Conservation (phyloP, 306 rosid genomes). For the Castanea mollissima region DNA sequence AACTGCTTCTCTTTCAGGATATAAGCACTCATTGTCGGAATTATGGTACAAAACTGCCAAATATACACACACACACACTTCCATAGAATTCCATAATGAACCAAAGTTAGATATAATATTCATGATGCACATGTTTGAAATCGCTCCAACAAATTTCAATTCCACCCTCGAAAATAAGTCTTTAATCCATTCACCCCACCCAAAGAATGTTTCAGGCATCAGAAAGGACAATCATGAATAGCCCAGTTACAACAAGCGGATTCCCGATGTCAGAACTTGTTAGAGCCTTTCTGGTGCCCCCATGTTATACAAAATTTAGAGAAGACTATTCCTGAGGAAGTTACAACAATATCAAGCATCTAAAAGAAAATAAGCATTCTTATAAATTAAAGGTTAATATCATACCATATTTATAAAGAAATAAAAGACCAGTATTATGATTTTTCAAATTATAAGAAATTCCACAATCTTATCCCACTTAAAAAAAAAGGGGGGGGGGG, state of each 20-base stretch:
- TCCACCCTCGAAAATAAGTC: background rate
- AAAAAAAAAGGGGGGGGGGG: background rate
- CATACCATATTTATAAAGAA: background rate
- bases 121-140: slow-evolving; percentile 2
- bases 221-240: background rate
- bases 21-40: background rate
- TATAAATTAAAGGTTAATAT: background rate
- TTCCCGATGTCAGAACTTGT: slow-evolving; percentile 2
- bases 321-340: background rate
- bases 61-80: background rate
- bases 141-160: background rate
- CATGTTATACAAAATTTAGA: slow-evolving; percentile 1
- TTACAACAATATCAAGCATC: background rate
- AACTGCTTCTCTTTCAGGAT: background rate
- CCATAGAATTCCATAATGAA: background rate
- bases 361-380: background rate
- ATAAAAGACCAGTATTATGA: background rate
- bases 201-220: background rate
- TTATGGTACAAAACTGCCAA: too few species aligned
- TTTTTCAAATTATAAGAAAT: background rate
- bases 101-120: slow-evolving; percentile 4
- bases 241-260: slow-evolving; percentile 5
- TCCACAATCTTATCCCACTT: background rate
- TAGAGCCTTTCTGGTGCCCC: background rate
- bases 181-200: background rate